Evolutionary conservation across 495 filamentous ascomycete genomes (phyloP).

Genomic region (Penicillium riverlandense): DNA sequence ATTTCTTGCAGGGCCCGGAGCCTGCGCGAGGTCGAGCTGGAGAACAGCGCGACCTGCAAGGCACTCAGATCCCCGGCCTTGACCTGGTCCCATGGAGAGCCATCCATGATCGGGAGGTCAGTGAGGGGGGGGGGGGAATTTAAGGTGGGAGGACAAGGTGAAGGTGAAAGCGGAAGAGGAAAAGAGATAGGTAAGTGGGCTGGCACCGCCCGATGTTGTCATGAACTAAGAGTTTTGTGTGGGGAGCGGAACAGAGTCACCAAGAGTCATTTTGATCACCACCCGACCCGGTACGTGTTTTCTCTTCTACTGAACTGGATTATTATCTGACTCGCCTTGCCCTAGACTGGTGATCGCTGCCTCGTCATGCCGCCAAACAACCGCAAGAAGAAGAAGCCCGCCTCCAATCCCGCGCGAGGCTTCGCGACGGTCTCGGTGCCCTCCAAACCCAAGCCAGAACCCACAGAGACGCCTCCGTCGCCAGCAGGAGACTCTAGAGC

Average conservation of each 20-base stretch:
- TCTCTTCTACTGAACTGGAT: too few relatives aligned
- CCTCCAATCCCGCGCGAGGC: slow-evolving; percentile 76
- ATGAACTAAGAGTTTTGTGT: slow-evolving; percentile 37
- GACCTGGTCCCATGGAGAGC: slow-evolving; percentile 43
- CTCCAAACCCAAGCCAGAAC: slow-evolving; percentile 53
- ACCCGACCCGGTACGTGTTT: too few relatives aligned
- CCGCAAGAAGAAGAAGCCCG: slow-evolving; percentile 85
- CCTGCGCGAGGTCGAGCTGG: slow-evolving; percentile 42
- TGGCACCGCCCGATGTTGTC: slow-evolving; percentile 33
- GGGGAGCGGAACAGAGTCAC: slow-evolving; percentile 13
- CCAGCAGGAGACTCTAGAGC: slow-evolving; percentile 29
- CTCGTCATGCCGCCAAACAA: slow-evolving; percentile 59
- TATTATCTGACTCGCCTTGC: too few relatives aligned
- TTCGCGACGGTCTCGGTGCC: slow-evolving; percentile 89
- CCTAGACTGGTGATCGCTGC: too few relatives aligned
- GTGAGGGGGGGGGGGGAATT: slow-evolving; percentile 17
- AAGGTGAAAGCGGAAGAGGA: slow-evolving; percentile 6
- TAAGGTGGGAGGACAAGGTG: slow-evolving; percentile 11
- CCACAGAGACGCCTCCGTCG: slow-evolving; percentile 20
- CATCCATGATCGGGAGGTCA: slow-evolving; percentile 38
- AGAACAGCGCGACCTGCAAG: slow-evolving; percentile 37
- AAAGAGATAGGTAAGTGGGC: slow-evolving; percentile 15
- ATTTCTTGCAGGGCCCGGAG: slow-evolving; percentile 41
- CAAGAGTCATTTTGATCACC: not conserved
- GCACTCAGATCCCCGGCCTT: slow-evolving; percentile 39